Percentiles rank a stretch among this genome's conserved stretches.
phyloP scores from a whole-genome alignment of 768 basidiomycete genomes.

The Hygrophorus russula region DNA sequence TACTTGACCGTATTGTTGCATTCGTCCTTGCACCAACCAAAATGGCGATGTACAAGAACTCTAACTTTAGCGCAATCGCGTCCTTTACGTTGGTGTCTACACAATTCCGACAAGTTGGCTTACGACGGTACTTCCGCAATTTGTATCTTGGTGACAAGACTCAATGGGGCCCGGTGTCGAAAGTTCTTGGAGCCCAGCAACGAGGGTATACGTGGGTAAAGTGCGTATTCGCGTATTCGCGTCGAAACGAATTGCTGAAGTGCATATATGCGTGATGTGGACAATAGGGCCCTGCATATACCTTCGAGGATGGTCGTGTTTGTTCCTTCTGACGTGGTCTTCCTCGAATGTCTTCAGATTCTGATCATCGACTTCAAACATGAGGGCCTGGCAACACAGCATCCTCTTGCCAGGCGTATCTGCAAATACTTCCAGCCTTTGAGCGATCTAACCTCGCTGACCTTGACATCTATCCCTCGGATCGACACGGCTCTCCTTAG shows the following conservation, averaged over 20 bases:
- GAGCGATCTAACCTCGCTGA: conserved; percentile 32
- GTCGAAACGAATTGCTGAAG: not conserved
- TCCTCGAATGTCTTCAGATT: conserved; percentile 23
- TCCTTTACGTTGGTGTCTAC: conserved; percentile 30
- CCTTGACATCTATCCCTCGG: conserved; percentile 42
- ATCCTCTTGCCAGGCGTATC: conserved; percentile 21
- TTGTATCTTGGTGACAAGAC: conserved; percentile 16
- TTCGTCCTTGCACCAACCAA: conserved; percentile 12
- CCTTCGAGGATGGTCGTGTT: conserved; percentile 18
- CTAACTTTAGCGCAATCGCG: conserved; percentile 22
- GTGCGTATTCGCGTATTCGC: conserved; percentile 20
- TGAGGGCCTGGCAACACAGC: conserved; percentile 36
- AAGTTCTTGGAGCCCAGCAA: conserved; percentile 14
- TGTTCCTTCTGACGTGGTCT: conserved; percentile 15
- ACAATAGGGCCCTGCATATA: conserved; percentile 8
- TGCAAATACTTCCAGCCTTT: conserved; percentile 18
- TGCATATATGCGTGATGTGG: conserved; percentile 10
- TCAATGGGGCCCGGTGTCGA: conserved; percentile 15
- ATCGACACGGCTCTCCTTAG: conserved; percentile 40
- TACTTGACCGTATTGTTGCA: conserved; percentile 24
- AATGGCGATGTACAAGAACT: conserved; percentile 1
- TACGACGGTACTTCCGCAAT: conserved; percentile 26
- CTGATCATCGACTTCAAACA: conserved; percentile 31
- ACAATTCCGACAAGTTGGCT: conserved; percentile 28
- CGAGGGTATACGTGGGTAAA: conserved; percentile 33